phyloP scores from a whole-genome alignment of 345 rosid genomes.

The Syzygium aqueum region DNA sequence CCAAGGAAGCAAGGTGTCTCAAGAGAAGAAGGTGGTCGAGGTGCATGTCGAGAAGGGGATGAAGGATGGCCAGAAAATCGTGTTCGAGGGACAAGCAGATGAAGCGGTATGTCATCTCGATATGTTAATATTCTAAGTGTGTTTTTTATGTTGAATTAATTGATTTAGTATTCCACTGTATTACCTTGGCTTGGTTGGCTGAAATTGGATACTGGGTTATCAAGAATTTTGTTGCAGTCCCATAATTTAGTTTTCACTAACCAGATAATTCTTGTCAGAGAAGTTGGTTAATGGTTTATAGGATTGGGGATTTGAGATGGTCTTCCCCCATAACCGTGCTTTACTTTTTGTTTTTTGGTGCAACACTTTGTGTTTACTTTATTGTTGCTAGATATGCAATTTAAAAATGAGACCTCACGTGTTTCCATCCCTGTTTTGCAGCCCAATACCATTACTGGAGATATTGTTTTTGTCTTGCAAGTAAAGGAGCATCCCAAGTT shows the following conservation, averaged over 20 bases:
- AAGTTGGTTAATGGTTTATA: not conserved
- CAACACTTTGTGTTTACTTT: not conserved
- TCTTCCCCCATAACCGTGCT: not conserved
- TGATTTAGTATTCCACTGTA: not conserved
- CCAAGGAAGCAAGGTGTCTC: slow-evolving; percentile 35
- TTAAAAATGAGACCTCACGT: not conserved
- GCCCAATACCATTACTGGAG: slow-evolving; percentile 92
- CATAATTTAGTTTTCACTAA: not conserved
- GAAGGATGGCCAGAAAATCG: slow-evolving; percentile 40
- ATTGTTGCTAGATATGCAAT: not conserved
- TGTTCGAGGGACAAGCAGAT: slow-evolving; percentile 50
- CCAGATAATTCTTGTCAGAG: not conserved
- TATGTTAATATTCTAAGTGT: not conserved
- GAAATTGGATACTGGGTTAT: not conserved
- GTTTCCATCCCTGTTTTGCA: slow-evolving; percentile 17
- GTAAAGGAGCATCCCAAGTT: slow-evolving; percentile 80
- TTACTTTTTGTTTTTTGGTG: not conserved
- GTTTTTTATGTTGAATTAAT: not conserved
- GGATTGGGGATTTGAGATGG: not conserved
- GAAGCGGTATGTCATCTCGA: slow-evolving; percentile 36
- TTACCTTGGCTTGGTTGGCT: not conserved
- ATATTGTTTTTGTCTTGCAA: slow-evolving; percentile 71
- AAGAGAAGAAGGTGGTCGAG: slow-evolving; percentile 48
- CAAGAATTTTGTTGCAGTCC: not conserved
- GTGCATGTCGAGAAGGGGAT: slow-evolving; percentile 59